phyloP scores from a whole-genome alignment of 768 basidiomycete genomes.

The Termitomyces sp. region DNA sequence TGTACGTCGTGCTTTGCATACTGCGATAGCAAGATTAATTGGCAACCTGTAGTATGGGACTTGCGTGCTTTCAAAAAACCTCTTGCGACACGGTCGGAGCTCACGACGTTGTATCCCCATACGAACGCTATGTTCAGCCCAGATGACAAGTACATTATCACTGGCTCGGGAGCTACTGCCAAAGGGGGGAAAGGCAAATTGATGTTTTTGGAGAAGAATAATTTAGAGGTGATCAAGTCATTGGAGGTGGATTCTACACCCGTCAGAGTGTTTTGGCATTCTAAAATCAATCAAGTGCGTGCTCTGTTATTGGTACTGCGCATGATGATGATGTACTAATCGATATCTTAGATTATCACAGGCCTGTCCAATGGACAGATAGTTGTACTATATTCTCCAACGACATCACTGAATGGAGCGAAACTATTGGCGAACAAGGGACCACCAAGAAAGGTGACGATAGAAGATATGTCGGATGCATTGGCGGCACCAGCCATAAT shows the following conservation, averaged over 20 bases:
- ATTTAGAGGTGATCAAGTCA: slow-evolving; percentile 64
- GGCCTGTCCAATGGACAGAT: slow-evolving; percentile 87
- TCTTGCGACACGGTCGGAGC: slow-evolving; percentile 56
- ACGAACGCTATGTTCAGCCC: slow-evolving; percentile 97
- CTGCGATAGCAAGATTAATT: not conserved
- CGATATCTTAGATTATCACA: slow-evolving; percentile 66
- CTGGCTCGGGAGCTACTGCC: slow-evolving; percentile 68
- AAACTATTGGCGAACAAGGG: slow-evolving; percentile 87
- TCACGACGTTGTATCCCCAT: slow-evolving; percentile 81
- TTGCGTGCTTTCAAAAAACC: slow-evolving; percentile 89
- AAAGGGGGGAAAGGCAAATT: slow-evolving; percentile 71
- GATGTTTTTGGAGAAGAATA: slow-evolving; percentile 68
- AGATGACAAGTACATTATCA: slow-evolving; percentile 85
- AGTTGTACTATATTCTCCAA: slow-evolving; percentile 89
- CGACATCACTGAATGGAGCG: slow-evolving; percentile 86
- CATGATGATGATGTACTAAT: slow-evolving; percentile 4
- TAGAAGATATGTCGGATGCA: slow-evolving; percentile 88
- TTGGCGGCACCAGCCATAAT: slow-evolving; percentile 83
- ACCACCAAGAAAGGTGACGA: slow-evolving; percentile 74
- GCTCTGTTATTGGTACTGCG: slow-evolving; percentile 6
- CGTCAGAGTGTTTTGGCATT: slow-evolving; percentile 91
- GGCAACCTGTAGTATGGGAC: slow-evolving; percentile 77
- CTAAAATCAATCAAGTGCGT: slow-evolving; percentile 93
- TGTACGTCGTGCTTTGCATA: slow-evolving; percentile 46
- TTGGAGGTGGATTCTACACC: slow-evolving; percentile 74